phyloP scores from a whole-genome alignment of 2,329 filamentous ascomycete genomes.

The Sporothrix inflata region DNA sequence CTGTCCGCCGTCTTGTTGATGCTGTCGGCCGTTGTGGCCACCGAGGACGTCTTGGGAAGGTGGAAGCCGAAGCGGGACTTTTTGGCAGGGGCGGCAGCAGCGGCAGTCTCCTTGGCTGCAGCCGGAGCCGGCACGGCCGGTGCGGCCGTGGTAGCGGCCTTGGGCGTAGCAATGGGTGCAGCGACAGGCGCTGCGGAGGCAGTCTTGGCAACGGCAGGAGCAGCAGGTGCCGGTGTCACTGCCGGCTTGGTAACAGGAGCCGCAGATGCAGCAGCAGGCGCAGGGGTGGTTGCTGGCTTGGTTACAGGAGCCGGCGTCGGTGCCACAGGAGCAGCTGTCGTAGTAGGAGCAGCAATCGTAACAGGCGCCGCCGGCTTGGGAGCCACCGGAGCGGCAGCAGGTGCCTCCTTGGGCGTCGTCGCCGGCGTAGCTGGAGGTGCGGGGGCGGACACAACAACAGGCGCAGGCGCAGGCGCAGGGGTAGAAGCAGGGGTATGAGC shows the following conservation, averaged over 20 bases:
- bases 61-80: slow-evolving; percentile 1
- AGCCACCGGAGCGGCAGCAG: background rate
- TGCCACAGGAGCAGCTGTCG: background rate
- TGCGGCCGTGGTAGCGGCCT: background rate
- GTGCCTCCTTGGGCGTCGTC: background rate
- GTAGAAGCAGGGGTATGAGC: too few species aligned
- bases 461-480: background rate
- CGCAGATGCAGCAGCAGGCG: too few species aligned
- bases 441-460: background rate
- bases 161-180: background rate
- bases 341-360: background rate
- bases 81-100: background rate
- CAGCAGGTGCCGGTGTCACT: background rate
- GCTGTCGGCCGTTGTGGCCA: background rate
- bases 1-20: slow-evolving; percentile 8
- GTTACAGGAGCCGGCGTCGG: too few species aligned
- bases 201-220: background rate
- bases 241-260: background rate
- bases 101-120: background rate
- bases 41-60: background rate
- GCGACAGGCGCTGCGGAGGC: background rate
- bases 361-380: background rate
- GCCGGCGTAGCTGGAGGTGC: background rate
- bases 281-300: background rate
- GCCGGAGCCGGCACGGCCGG: background rate